Evolutionary conservation across 2,329 filamentous ascomycete genomes (phyloP), one percentile per base, ranked within the genome.

Genomic region (Colletotrichum sp.): DNA sequence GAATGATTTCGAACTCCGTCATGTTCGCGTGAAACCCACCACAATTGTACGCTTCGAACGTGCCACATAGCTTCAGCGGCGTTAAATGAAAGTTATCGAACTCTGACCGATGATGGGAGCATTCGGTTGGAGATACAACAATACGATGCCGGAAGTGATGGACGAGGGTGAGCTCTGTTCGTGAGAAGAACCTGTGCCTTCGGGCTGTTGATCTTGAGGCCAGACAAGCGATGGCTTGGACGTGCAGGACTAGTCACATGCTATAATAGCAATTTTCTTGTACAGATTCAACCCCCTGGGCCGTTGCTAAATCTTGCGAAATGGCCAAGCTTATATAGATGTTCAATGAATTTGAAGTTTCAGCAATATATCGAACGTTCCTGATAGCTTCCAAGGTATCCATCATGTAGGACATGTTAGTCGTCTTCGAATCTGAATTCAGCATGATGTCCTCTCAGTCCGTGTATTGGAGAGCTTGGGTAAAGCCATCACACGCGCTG

Each of bases 1-100:
- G 0, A 13, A 52, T 52, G 28, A 30, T 1, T 3, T 30, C 8
- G 28, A 9, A 9, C 4, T 30, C 8, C 28, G 1, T 9, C 1
- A 30, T 30, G 1, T 30, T 52, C 39, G 44, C 10, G 2, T 52
- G 44, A 52, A 52, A 21, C 44, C 18, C n/a, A 1, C 44, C n/a
- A 8, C 44, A 13, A 52, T 5, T 21, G 10, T 52, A 4, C 44
- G 10, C 44, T 13, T 52, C n/a, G 44, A 52, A 52, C 44, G 6
- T 21, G 6, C 10, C 44, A 21, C n/a, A 21, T 52, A 1, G 1
- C n/a, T 13, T 52, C 6, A 13, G 44, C 44, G n/a, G 44, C n/a
- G n/a, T 52, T 10, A 21, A 52, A 13, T 52, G 10, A 10, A 52
- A 6, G 44, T 21, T 52, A 52, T 21, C n/a, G 44, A 52, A 13